Percentiles rank a stretch among this genome's conserved stretches.
phyloP scores from a whole-genome alignment of 495 filamentous ascomycete species.

The Xylaria castorea region DNA sequence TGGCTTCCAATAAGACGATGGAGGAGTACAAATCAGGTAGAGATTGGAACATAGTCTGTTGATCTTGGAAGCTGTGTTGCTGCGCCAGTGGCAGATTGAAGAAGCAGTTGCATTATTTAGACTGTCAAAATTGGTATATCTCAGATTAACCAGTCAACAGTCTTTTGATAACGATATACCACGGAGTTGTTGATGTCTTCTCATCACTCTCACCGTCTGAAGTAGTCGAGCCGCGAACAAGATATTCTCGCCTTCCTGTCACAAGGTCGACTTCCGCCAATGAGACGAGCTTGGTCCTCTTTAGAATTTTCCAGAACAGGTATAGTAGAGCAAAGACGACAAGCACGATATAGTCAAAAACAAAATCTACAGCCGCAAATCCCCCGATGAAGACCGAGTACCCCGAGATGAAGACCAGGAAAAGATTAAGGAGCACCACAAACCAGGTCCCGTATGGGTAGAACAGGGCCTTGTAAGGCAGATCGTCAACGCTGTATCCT shows the following conservation, averaged over 20 bases:
- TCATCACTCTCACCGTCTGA: constrained; percentile 2
- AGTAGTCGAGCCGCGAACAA: neutral
- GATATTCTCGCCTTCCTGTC: constrained; percentile 56
- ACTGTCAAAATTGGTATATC: neutral
- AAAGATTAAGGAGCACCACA: constrained; percentile 59
- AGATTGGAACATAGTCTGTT: neutral
- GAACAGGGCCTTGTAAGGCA: constrained; percentile 64
- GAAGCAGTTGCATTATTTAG: neutral
- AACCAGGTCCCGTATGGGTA: constrained; percentile 70
- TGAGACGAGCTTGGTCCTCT: constrained; percentile 51
- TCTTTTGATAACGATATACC: constrained; percentile 36
- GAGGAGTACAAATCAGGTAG: neutral
- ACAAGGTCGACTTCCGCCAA: constrained; percentile 62
- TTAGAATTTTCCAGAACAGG: constrained; percentile 59
- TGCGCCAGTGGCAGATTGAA: neutral
- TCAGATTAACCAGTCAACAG: constrained; percentile 2
- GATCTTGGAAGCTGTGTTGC: neutral
- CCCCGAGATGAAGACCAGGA: constrained; percentile 55
- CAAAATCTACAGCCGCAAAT: constrained; percentile 56
- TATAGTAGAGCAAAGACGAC: constrained; percentile 63
- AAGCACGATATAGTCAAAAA: constrained; percentile 61
- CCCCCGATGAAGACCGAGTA: constrained; percentile 54
- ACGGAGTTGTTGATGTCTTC: constrained; percentile 20
- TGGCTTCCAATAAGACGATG: neutral
- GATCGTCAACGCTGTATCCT: constrained; percentile 58